Base-by-base conservation (phyloP, 1,284 basidiomycete genomes). In the Leccinum subrobustum region DNA sequence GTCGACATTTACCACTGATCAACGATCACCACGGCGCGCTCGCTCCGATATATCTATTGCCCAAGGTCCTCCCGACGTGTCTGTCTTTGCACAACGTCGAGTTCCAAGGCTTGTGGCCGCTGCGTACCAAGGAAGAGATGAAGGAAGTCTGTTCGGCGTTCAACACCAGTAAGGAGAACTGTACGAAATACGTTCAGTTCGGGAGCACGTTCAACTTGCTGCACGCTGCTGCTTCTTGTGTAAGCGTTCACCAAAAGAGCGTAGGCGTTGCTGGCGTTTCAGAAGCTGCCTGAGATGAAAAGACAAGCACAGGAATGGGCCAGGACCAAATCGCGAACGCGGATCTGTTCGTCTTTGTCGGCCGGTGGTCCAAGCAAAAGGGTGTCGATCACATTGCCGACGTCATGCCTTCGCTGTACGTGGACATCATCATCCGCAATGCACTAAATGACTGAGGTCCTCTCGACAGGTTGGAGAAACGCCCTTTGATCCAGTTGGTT, bases 301-400 rank as follows among this genome's bases (percentile, higher is more conserved):
- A 85, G 93, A 20, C 91, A 94, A 72, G 92, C 94, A 23, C 94
- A 96, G 69, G 92, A 95, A 75, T 96, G 94, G 94, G 94, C 94
- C 48, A 87, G 88, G 56, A 88, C 96, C 75, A 90, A 88, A 73
- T 92, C 70, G 90, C 94, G 3, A 80, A 91, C 56, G 88, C 93
- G 4, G 93, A 95, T 74, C 76, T 96, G 52, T 96, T 96, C 72
- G 93, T 96, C 66, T 96, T 96, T 76, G 94, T 96, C 66, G 94
- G 94, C 74, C 90, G 94, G 67, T 96, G 94, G 94, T 96, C 94
- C 4, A 95, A 96, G 77, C 94, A 96, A 75, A 96, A 96, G 78
- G 94, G 93, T 75, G 93, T 96, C 31, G 94, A 96, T 78, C 79
- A 96, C 55, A 96, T 96, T 68, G 94, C 94, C 9, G 94, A 96